Evolutionary conservation across 129 eudicot species (phyloP).

Genomic region (Helichrysum umbraculigerum): DNA sequence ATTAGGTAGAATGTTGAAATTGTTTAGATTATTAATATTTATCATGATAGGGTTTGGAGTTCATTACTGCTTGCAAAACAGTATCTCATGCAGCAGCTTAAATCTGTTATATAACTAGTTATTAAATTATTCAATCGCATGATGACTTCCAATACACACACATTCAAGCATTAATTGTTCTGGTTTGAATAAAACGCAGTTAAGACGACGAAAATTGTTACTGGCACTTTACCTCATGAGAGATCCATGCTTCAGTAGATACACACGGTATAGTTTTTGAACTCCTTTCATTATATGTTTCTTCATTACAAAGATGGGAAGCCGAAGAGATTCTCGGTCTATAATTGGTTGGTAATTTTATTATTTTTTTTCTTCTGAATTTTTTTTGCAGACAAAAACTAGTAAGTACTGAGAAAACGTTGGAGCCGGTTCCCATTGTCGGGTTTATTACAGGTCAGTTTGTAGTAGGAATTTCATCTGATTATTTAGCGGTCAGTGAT

Average conservation of each 20-base stretch:
- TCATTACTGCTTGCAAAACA: no score
- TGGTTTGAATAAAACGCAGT: slow-evolving; percentile 39
- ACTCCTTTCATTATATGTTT: not conserved
- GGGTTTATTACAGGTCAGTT: slow-evolving; percentile 84
- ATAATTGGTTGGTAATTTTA: not conserved
- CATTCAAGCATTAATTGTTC: not conserved
- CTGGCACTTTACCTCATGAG: slow-evolving; percentile 95
- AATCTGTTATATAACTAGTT: no score
- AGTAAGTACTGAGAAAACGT: slow-evolving; percentile 54
- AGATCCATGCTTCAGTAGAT: slow-evolving; percentile 87
- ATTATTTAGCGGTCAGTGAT: not conserved
- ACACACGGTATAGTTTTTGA: slow-evolving; percentile 62
- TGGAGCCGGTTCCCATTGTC: slow-evolving; percentile 77
- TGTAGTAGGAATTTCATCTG: not conserved
- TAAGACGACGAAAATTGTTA: slow-evolving; percentile 77
- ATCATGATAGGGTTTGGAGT: no score
- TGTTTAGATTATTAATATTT: no score
- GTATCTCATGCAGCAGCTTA: no score
- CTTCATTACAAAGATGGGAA: not conserved
- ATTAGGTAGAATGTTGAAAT: no score
- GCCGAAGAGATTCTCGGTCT: not conserved
- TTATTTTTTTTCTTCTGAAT: no score
- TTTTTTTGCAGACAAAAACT: slow-evolving; percentile 58
- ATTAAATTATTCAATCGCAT: not conserved
- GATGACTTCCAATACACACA: not conserved